phyloP scores from a whole-genome alignment of 345 rosid genomes.

The Jatropha curcas region DNA sequence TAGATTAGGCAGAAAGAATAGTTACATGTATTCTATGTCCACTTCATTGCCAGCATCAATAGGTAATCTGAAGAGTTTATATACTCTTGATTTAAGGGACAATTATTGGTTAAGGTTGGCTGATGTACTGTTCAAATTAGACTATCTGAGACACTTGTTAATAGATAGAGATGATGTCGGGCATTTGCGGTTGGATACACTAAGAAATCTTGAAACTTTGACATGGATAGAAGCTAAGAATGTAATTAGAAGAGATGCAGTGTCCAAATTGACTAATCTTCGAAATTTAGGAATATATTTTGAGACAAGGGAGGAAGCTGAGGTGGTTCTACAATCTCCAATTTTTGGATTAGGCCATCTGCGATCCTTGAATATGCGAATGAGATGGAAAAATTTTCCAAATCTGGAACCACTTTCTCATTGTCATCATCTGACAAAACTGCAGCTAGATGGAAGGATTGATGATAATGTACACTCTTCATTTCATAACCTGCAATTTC shows the following conservation, averaged over 20 bases:
- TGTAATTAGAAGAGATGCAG: not conserved
- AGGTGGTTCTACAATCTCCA: not conserved
- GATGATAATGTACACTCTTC: not conserved
- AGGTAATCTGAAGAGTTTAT: not conserved
- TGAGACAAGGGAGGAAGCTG: not conserved
- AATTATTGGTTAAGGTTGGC: not conserved
- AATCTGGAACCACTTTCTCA: not conserved
- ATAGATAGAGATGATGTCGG: not conserved
- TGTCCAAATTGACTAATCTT: not conserved
- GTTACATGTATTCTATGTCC: too few species aligned
- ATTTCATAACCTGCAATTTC: not conserved
- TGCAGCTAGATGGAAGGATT: not conserved
- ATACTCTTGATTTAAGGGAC: not conserved
- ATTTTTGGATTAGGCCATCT: not conserved
- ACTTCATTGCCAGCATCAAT: not conserved
- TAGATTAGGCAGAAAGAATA: not conserved
- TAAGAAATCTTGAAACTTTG: constrained; percentile 6
- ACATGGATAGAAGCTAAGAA: not conserved
- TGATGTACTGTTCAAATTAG: not conserved
- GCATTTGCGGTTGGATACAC: not conserved
- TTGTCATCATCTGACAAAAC: constrained; percentile 1
- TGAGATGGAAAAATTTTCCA: not conserved
- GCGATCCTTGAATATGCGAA: not conserved
- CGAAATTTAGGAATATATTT: not conserved
- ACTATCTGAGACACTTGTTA: constrained; percentile 6